phyloP scores from a whole-genome alignment of 225 moss, liverwort and hornwort species.

The Pseudisothecium myosuroides region DNA sequence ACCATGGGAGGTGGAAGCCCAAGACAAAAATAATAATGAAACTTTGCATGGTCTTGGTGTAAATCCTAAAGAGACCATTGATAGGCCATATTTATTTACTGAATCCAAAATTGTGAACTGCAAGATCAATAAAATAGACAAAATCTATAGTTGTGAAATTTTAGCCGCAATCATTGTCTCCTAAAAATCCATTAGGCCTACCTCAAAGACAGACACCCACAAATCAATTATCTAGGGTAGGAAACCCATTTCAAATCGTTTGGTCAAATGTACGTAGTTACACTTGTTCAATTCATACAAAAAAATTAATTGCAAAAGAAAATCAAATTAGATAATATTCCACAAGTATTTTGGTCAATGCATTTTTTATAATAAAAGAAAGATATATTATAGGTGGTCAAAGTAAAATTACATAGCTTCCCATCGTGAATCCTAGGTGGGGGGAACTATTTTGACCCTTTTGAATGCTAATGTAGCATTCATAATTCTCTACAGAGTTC shows the following conservation, averaged over 20 bases:
- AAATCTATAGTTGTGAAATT: neutral
- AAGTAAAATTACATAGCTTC: neutral
- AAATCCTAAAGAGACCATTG: neutral
- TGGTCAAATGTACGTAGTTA: neutral
- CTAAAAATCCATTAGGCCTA: fast-evolving
- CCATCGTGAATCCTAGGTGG: neutral
- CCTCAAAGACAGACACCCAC: fast-evolving
- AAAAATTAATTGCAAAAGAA: neutral
- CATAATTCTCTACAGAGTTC: neutral
- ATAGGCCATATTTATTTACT: neutral
- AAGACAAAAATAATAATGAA: neutral
- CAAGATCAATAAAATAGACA: neutral
- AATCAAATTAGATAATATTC: neutral
- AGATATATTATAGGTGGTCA: neutral
- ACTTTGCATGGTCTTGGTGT: neutral
- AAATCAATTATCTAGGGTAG: neutral
- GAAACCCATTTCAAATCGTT: neutral
- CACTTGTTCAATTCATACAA: neutral
- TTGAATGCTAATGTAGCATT: neutral
- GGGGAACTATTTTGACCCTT: neutral
- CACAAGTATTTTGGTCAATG: neutral
- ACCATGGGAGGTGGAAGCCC: fast-evolving
- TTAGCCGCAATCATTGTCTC: neutral
- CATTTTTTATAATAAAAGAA: neutral
- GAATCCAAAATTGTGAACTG: fast-evolving